Conservation (phyloP, 2,329 filamentous ascomycete genomes). For the Aspergillus aculeatus region DNA sequence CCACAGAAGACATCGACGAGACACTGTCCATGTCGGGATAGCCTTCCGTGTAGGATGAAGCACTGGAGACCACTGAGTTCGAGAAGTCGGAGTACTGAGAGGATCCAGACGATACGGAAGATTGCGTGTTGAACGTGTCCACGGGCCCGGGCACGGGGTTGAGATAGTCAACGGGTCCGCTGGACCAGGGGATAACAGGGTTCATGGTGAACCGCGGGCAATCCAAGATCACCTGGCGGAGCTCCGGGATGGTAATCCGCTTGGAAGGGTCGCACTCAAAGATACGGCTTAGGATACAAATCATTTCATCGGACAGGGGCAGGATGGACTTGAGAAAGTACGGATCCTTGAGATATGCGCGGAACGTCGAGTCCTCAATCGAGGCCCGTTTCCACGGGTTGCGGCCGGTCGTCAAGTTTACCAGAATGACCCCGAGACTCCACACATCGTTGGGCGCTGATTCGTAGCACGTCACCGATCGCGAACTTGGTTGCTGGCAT, state of each 20-base stretch:
- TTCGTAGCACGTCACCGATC: constrained; percentile 73
- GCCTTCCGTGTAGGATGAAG: constrained; percentile 41
- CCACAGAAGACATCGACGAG: constrained; percentile 36
- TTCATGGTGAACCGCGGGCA: constrained; percentile 69
- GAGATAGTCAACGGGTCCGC: constrained; percentile 36
- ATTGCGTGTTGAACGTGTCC: constrained; percentile 34
- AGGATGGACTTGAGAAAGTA: constrained; percentile 91
- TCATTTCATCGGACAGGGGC: constrained; percentile 83
- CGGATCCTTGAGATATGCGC: constrained; percentile 79
- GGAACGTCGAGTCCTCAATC: constrained; percentile 89
- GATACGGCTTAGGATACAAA: constrained; percentile 80
- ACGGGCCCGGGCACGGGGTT: constrained; percentile 37
- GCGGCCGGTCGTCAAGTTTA: constrained; percentile 95
- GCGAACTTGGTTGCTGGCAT: constrained; percentile 76
- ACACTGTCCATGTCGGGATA: constrained; percentile 36
- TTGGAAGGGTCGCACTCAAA: constrained; percentile 83
- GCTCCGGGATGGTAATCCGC: constrained; percentile 76
- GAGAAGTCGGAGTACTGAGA: constrained; percentile 39
- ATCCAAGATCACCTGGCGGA: constrained; percentile 71
- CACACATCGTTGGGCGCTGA: constrained; percentile 96
- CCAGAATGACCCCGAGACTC: constrained; percentile 95
- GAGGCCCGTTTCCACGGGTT: constrained; percentile 99
- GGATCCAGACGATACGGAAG: constrained; percentile 36
- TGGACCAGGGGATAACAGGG: constrained; percentile 42
- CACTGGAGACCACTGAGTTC: constrained; percentile 40